These are phyloP conservation scores for Astrocystis sublimbata DNA, from an alignment of 495 filamentous ascomycete genomes.

Conservation along the genomic window DNA sequence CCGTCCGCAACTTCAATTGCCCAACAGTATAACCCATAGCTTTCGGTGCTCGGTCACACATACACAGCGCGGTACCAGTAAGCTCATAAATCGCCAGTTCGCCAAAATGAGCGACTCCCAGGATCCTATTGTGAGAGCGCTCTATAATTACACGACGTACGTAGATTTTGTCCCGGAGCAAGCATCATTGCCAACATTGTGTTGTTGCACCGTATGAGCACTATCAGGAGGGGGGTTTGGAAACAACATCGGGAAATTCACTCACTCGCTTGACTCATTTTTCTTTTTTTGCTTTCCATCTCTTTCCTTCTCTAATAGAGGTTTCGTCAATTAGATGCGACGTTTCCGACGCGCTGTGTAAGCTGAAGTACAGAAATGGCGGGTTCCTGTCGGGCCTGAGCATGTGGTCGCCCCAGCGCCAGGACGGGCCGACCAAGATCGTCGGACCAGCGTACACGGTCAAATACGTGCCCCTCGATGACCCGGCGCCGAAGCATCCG, in stretches of 20 bases:
- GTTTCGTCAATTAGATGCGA: constrained; percentile 44
- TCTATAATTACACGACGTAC: constrained; percentile 48
- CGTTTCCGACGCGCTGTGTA: constrained; percentile 50
- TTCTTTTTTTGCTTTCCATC: no score
- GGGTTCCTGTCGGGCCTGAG: constrained; percentile 59
- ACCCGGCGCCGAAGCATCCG: constrained; percentile 46
- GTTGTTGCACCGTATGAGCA: no score
- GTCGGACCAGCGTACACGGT: constrained; percentile 62
- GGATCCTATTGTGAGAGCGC: constrained; percentile 39
- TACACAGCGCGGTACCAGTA: not conserved
- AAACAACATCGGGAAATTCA: not conserved
- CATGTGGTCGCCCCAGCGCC: constrained; percentile 57
- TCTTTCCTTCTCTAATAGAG: no score
- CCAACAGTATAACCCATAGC: not conserved
- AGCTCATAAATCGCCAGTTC: not conserved
- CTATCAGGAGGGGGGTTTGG: no score
- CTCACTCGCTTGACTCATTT: constrained; percentile 18
- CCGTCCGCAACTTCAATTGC: not conserved
- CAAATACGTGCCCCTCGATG: constrained; percentile 49
- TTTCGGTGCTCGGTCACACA: not conserved
- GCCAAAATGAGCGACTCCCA: constrained; percentile 1
- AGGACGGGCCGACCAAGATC: constrained; percentile 54
- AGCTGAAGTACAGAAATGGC: constrained; percentile 52
- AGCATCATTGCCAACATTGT: no score
- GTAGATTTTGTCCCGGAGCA: no score